Conservation (phyloP, 345 rosid genomes). For the Microthlaspi erraticum region DNA sequence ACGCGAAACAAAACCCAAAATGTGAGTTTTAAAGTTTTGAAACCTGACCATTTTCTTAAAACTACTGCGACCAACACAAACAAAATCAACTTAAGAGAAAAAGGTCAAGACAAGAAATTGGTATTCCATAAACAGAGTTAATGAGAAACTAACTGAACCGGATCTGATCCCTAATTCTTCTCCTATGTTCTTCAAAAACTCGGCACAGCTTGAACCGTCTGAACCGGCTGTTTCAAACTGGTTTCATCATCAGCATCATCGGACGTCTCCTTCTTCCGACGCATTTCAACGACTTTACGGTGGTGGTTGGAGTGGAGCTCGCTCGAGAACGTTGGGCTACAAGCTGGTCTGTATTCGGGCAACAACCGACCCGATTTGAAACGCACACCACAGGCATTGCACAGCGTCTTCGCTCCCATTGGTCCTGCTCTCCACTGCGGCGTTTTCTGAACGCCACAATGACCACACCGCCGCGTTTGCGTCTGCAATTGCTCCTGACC, state of each 20-base stretch:
- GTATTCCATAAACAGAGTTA: background rate
- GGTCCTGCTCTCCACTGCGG: conserved; percentile 59
- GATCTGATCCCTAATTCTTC: conserved; percentile 25
- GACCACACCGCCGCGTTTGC: conserved; percentile 47
- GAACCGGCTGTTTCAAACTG: conserved; percentile 19
- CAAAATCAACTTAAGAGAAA: background rate
- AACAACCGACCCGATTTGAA: conserved; percentile 53
- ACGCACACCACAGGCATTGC: conserved; percentile 58
- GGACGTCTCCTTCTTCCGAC: conserved; percentile 31
- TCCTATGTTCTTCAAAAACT: conserved; percentile 53
- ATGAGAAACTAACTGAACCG: background rate
- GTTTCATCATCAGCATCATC: conserved; percentile 39
- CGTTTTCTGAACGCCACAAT: conserved; percentile 44
- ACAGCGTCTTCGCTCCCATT: conserved; percentile 50
- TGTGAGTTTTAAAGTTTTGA: background rate
- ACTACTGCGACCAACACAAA: conserved; percentile 8
- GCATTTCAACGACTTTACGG: conserved; percentile 42
- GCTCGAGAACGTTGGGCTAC: conserved; percentile 51
- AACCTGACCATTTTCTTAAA: conserved; percentile 6
- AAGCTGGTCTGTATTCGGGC: conserved; percentile 55
- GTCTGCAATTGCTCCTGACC: conserved; percentile 16
- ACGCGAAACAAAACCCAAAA: background rate
- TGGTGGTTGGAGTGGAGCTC: conserved; percentile 48
- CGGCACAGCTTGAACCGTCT: conserved; percentile 40
- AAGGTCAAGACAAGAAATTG: background rate